Evolutionary conservation across 805 yeast genomes (phyloP).

Genomic region (Candida odintsovae): DNA sequence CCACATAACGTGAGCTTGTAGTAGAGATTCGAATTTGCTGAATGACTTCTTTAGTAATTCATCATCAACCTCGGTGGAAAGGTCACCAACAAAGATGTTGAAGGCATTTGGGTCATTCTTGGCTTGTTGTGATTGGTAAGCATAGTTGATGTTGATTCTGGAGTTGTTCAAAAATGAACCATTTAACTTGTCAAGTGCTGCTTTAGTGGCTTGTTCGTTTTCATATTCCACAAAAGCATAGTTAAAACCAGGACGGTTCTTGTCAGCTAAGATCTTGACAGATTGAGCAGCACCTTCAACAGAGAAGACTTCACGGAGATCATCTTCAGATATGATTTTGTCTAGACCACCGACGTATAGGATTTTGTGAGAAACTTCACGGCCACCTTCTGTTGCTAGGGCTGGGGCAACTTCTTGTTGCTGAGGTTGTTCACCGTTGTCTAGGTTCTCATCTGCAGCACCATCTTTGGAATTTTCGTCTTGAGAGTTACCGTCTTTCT

Average conservation of each 20-base stretch:
- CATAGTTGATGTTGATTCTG: slow-evolving; percentile 70
- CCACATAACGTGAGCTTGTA: slow-evolving; percentile 95
- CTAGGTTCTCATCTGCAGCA: neutral
- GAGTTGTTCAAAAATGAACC: slow-evolving; percentile 50
- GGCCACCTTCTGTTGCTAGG: slow-evolving; percentile 74
- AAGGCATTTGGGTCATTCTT: slow-evolving; percentile 45
- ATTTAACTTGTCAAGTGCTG: slow-evolving; percentile 55
- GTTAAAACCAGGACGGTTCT: slow-evolving; percentile 65
- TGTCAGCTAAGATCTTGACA: slow-evolving; percentile 70
- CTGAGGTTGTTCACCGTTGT: neutral
- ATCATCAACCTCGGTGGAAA: slow-evolving; percentile 77
- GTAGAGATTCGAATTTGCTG: slow-evolving; percentile 47
- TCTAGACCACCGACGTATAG: slow-evolving; percentile 74
- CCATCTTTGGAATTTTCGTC: neutral
- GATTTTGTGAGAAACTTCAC: slow-evolving; percentile 68
- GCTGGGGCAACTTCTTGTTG: slow-evolving; percentile 44
- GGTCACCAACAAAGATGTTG: slow-evolving; percentile 82
- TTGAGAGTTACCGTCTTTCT: neutral
- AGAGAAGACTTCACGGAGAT: slow-evolving; percentile 55
- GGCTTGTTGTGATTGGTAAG: slow-evolving; percentile 73
- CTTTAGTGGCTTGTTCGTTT: slow-evolving; percentile 49
- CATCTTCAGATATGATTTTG: slow-evolving; percentile 57
- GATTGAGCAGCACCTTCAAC: slow-evolving; percentile 55
- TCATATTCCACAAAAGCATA: slow-evolving; percentile 82
- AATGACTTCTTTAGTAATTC: slow-evolving; percentile 59